phyloP scores from a whole-genome alignment of 257 asterid genomes.

The Linaria vulgaris region DNA sequence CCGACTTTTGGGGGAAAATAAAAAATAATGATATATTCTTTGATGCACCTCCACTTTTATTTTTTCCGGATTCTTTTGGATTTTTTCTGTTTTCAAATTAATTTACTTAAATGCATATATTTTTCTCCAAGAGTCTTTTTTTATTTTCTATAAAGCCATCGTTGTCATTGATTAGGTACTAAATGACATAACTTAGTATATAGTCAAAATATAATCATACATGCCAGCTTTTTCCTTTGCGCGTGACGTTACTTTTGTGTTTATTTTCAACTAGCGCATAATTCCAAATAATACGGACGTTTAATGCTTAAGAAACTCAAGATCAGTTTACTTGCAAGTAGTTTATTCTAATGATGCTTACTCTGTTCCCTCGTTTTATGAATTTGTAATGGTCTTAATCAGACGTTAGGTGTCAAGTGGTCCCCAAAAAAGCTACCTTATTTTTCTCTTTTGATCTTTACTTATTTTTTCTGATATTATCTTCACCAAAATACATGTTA shows the following conservation, averaged over 20 bases:
- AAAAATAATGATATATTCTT: neutral
- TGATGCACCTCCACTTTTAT: neutral
- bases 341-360: neutral
- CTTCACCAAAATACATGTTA: neutral
- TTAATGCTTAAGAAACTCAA: conserved; percentile 21
- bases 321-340: conserved; percentile 14
- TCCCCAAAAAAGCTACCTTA: neutral
- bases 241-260: conserved; percentile 9
- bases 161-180: too few species aligned
- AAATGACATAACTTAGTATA: too few species aligned
- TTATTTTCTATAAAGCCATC: too few species aligned
- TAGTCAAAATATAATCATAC: neutral
- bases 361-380: too few species aligned
- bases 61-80: neutral
- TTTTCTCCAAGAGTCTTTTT: neutral
- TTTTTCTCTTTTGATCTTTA: neutral
- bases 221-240: conserved; percentile 20
- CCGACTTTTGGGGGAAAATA: neutral
- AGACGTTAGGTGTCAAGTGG: neutral
- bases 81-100: neutral
- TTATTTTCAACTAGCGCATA: conserved; percentile 11
- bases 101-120: too few species aligned
- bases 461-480: too few species aligned
- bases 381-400: conserved; percentile 7
- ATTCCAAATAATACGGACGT: conserved; percentile 25